A percentile compares a stretch with the other conserved stretches of the same genome.
These are phyloP conservation scores for Russula virescens DNA, from an alignment of 768 basidiomycete genomes.

Conservation along the genomic window DNA sequence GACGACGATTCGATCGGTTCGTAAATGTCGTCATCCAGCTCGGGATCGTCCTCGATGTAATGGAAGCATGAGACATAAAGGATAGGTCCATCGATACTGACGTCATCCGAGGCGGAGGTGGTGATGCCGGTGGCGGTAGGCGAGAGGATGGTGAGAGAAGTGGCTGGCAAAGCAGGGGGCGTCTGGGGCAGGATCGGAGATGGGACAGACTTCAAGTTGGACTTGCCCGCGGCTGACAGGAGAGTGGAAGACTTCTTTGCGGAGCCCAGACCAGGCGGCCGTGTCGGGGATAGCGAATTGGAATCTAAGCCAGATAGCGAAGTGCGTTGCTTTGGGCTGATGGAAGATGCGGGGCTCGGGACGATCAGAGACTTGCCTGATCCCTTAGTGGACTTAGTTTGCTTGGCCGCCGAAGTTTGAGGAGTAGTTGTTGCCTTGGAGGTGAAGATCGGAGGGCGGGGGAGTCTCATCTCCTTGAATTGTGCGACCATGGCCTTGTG, in stretches of 20 bases:
- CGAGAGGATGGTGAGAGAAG: neutral
- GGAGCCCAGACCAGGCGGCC: neutral
- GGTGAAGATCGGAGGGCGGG: constrained; percentile 9
- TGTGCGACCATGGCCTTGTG: constrained; percentile 18
- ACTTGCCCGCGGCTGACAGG: neutral
- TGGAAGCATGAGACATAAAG: constrained; percentile 10
- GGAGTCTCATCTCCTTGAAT: constrained; percentile 10
- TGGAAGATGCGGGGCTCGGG: neutral
- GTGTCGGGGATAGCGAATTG: constrained; percentile 2
- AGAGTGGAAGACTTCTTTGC: neutral
- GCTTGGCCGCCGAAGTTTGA: neutral
- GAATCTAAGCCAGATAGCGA: neutral
- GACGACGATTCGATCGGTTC: neutral
- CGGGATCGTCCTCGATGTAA: neutral
- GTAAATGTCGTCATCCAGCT: neutral
- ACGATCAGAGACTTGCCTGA: neutral
- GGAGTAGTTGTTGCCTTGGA: neutral
- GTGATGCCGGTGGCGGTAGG: neutral
- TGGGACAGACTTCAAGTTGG: neutral
- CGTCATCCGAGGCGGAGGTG: neutral
- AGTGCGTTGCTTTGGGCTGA: neutral
- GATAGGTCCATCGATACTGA: neutral
- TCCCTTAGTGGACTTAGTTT: neutral
- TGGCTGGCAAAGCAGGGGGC: neutral
- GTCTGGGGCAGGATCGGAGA: neutral